Percentiles rank a stretch among this genome's conserved stretches.
Conservation (phyloP, 164 flowering plant genomes). For the Tinospora cordifolia region DNA sequence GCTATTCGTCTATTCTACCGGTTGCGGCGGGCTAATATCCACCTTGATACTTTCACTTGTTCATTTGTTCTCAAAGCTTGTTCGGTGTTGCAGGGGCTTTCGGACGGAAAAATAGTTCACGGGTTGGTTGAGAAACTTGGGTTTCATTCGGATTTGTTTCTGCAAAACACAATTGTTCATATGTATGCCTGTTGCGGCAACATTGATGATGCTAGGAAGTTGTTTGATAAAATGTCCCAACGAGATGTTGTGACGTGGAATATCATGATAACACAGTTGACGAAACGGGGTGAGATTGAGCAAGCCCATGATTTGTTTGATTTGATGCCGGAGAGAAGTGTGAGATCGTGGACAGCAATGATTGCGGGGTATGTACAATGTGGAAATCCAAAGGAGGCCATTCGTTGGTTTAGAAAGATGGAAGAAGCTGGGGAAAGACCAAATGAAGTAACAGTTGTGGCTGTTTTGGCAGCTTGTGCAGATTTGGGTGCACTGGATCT, state of each 20-base stretch:
- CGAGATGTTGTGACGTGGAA: constrained; percentile 68
- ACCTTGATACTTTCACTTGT: constrained; percentile 46
- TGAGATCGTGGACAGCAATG: constrained; percentile 66
- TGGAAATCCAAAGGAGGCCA: constrained; percentile 51
- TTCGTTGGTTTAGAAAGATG: constrained; percentile 44
- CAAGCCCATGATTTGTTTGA: constrained; percentile 40
- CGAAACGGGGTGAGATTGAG: constrained; percentile 37
- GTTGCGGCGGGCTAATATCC: constrained; percentile 26
- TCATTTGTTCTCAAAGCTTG: constrained; percentile 68
- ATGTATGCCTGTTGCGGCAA: constrained; percentile 46
- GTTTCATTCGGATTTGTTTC: constrained; percentile 40
- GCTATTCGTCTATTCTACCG: constrained; percentile 40
- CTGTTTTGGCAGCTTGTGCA: constrained; percentile 67
- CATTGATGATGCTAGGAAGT: constrained; percentile 26
- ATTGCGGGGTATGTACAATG: constrained; percentile 55
- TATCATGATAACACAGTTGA: constrained; percentile 44
- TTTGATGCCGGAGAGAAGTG: constrained; percentile 49
- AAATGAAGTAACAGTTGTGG: constrained; percentile 64
- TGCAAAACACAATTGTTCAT: constrained; percentile 45
- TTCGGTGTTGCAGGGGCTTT: constrained; percentile 22
- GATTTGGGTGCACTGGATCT: constrained; percentile 55
- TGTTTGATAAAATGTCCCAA: constrained; percentile 51
- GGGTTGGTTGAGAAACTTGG: constrained; percentile 55
- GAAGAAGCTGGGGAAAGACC: constrained; percentile 42
- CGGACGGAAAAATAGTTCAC: constrained; percentile 45